These are phyloP conservation scores for Globisporangium okanoganense DNA, from an alignment of 352 stramenopile genomes.

Conservation along the genomic window DNA sequence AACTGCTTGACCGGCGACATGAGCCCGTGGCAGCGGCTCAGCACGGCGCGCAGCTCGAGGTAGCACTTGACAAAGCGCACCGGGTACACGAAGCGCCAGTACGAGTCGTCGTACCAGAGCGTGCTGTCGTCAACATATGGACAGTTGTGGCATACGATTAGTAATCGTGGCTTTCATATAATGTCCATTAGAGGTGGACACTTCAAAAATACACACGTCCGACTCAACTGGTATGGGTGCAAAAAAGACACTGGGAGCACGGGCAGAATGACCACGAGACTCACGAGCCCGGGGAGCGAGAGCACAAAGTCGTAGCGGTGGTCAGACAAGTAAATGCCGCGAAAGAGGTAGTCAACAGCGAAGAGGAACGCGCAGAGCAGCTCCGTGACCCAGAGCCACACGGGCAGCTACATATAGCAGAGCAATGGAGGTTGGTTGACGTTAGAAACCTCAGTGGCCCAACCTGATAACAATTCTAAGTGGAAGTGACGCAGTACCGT, in stretches of 20 bases:
- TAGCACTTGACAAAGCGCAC: conserved; percentile 84
- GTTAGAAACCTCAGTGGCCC: background rate
- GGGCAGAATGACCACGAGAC: conserved; percentile 60
- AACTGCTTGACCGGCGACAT: conserved; percentile 82
- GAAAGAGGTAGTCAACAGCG: conserved; percentile 62
- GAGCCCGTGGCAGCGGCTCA: conserved; percentile 73
- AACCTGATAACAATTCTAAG: background rate
- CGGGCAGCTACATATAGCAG: conserved; percentile 41
- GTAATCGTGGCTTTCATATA: background rate
- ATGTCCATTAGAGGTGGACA: background rate
- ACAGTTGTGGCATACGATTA: conserved; percentile 1
- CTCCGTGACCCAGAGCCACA: conserved; percentile 66
- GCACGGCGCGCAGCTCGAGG: conserved; percentile 61
- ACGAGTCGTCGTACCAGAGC: conserved; percentile 68
- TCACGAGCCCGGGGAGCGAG: conserved; percentile 51
- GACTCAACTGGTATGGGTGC: conserved; percentile 62
- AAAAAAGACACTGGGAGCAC: conserved; percentile 79
- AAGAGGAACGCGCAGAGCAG: conserved; percentile 65
- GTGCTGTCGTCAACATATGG: conserved; percentile 29
- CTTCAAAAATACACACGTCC: background rate
- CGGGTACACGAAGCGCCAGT: conserved; percentile 84
- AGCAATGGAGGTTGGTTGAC: background rate
- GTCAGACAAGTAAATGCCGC: conserved; percentile 64
- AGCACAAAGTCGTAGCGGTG: conserved; percentile 65
- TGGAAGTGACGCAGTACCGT: conserved; percentile 23